Evolutionary conservation across 2,329 filamentous ascomycete species (phyloP), one percentile per base, ranked within the genome.

Genomic region (Tolypocladium ophioglossoides): DNA sequence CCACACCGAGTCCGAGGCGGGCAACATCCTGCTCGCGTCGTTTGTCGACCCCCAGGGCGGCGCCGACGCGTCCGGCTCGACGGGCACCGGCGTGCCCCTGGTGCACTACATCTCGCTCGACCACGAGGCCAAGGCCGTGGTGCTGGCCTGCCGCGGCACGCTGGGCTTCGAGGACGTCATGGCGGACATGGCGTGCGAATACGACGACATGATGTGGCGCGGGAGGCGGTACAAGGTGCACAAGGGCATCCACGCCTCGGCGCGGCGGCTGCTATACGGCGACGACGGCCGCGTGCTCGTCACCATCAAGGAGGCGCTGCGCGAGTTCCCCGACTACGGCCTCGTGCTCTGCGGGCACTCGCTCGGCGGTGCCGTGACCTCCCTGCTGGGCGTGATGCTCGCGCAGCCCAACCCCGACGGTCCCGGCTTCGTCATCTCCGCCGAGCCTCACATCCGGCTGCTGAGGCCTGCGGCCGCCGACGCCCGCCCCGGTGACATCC

Each of bases 61-160:
- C 3, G 79, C 83, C 2, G 84, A 87, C 61, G 76, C 80, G 0
- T 78, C 78, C 4, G 85, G 85, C 1, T 77, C 82, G 24, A 86
- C 81, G 2, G 80, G 80, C 38, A 84, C 81, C 0, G 84, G 84
- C 0, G 78, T 87, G 54, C 86, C 86, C 1, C 74, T 89, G 20
- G 85, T 89, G 2, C 86, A 89, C 66, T 89, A 87, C 60, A 80
- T 89, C 38, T 84, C 84, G 2, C 71, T 89, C 0, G 86, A 89
- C 59, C 84, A 87, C 62, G 82, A 85, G 52, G 85, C 85, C 2
- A 85, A 83, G 61, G 85, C 86, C 0, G 82, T 89, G 0, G 85
- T 89, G 0, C 72, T 89, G n/a, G 84, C 85, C 1, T 86, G 86
- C 51, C 79, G 86, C 39, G 86, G 86, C 2, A 89, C 86, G 0